Evolutionary conservation across 192 early-diverging fungal species (phyloP).

Genomic region (Linnemannia zychae): DNA sequence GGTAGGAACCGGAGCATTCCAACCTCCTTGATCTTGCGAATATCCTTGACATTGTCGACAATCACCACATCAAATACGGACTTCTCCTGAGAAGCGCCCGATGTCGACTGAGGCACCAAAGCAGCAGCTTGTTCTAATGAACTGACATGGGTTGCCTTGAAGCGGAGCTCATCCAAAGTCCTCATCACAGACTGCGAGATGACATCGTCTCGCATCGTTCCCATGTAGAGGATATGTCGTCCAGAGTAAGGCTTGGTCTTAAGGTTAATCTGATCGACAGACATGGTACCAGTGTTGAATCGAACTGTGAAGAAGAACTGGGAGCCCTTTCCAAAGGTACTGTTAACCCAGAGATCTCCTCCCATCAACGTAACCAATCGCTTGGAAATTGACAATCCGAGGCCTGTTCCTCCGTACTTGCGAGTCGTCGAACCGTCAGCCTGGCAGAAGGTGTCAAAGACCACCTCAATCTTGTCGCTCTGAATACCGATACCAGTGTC

Average conservation of each 20-base stretch:
- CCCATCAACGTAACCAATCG: conserved; percentile 83
- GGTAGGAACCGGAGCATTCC: conserved; percentile 78
- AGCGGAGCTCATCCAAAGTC: conserved; percentile 64
- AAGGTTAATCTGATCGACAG: conserved; percentile 56
- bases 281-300: conserved; percentile 59
- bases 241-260: conserved; percentile 71
- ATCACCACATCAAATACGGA: conserved; percentile 75
- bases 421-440: conserved; percentile 86
- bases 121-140: conserved; percentile 66
- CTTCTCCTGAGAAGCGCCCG: conserved; percentile 34
- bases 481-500: conserved; percentile 92
- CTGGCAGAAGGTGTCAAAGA: conserved; percentile 89
- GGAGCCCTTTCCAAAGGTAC: conserved; percentile 78
- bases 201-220: conserved; percentile 64
- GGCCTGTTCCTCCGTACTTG: conserved; percentile 89
- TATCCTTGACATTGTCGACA: conserved; percentile 72
- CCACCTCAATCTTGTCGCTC: conserved; percentile 78
- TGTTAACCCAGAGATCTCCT: conserved; percentile 84
- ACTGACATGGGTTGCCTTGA: conserved; percentile 55
- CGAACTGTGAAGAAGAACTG: conserved; percentile 83
- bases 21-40: conserved; percentile 72
- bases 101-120: conserved; percentile 44
- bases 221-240: conserved; percentile 76
- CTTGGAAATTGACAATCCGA: conserved; percentile 88
- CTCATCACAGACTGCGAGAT: conserved; percentile 51